Conservation (phyloP, 2,329 filamentous ascomycete genomes). For the Fusarium vanettenii region DNA sequence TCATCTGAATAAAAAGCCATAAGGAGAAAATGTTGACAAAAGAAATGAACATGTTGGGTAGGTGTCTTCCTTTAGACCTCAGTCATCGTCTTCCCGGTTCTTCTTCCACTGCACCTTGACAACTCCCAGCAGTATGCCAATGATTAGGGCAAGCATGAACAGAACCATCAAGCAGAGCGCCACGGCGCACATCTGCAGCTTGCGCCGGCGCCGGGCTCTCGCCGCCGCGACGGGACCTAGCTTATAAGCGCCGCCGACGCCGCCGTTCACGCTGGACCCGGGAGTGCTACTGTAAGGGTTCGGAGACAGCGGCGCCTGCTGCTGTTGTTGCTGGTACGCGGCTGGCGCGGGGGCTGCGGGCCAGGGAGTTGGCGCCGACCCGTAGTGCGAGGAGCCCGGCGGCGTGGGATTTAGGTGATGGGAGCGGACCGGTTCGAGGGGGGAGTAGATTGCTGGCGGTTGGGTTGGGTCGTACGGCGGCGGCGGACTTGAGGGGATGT, state of each 20-base stretch:
- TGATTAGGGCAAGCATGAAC: slow-evolving; percentile 41
- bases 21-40: not conserved
- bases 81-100: slow-evolving; percentile 13
- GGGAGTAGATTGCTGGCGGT: slow-evolving; percentile 41
- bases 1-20: not conserved
- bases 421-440: slow-evolving; percentile 23
- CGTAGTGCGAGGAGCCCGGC: slow-evolving; percentile 24
- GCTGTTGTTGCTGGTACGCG: not conserved
- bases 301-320: slow-evolving; percentile 16
- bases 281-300: slow-evolving; percentile 30
- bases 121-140: slow-evolving; percentile 43
- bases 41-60: not conserved
- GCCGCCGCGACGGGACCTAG: slow-evolving; percentile 38
- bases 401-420: slow-evolving; percentile 9
- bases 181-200: slow-evolving; percentile 38
- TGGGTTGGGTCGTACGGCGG: slow-evolving; percentile 45
- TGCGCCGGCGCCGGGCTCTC: slow-evolving; percentile 35
- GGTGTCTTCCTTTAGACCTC: not conserved
- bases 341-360: not conserved
- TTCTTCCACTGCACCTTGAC: slow-evolving; percentile 36
- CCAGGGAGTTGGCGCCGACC: slow-evolving; percentile 32
- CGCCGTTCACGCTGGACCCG: slow-evolving; percentile 30
- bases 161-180: slow-evolving; percentile 33
- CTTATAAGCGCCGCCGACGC: slow-evolving; percentile 27
- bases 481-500: slow-evolving; percentile 38